Conservation (phyloP, 2,329 filamentous ascomycete genomes). For the Scedosporium dehoogii region DNA sequence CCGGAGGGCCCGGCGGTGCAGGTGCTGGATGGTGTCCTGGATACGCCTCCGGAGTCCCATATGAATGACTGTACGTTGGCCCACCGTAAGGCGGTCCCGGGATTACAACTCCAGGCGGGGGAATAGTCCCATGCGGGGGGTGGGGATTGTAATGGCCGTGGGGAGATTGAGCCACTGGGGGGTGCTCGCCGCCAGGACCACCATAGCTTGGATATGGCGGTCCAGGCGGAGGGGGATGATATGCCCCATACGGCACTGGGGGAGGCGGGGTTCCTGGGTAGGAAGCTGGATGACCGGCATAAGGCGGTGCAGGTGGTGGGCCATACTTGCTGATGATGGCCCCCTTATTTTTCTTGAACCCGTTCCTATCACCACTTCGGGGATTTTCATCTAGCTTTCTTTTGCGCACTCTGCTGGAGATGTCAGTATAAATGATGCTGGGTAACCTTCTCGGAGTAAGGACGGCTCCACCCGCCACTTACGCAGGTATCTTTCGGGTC, state of each 20-base stretch:
- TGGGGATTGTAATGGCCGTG: constrained; percentile 17
- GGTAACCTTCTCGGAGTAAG: constrained; percentile 3
- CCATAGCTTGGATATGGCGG: constrained; percentile 15
- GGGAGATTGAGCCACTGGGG: constrained; percentile 14
- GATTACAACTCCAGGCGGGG: constrained; percentile 13
- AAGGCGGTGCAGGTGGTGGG: constrained; percentile 15
- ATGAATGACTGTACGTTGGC: constrained; percentile 9
- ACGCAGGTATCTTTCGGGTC: constrained; percentile 38
- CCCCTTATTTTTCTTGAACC: constrained; percentile 14
- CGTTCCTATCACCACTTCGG: background rate
- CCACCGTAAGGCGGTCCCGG: constrained; percentile 11
- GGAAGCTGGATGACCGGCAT: background rate
- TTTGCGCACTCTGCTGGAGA: constrained; percentile 18
- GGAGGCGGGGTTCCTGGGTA: constrained; percentile 9
- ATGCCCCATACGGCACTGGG: constrained; percentile 14
- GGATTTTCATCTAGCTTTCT: background rate
- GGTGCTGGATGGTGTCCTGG: constrained; percentile 4
- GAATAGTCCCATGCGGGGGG: constrained; percentile 10
- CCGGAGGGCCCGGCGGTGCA: background rate
- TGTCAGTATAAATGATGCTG: constrained; percentile 18
- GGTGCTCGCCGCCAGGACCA: constrained; percentile 17
- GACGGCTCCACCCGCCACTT: constrained; percentile 21
- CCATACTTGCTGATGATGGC: constrained; percentile 26
- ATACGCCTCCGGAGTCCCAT: background rate
- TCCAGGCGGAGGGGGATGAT: constrained; percentile 15